phyloP scores from a whole-genome alignment of 139 green algal species.

The Chlamydomonas sphaeroides region DNA sequence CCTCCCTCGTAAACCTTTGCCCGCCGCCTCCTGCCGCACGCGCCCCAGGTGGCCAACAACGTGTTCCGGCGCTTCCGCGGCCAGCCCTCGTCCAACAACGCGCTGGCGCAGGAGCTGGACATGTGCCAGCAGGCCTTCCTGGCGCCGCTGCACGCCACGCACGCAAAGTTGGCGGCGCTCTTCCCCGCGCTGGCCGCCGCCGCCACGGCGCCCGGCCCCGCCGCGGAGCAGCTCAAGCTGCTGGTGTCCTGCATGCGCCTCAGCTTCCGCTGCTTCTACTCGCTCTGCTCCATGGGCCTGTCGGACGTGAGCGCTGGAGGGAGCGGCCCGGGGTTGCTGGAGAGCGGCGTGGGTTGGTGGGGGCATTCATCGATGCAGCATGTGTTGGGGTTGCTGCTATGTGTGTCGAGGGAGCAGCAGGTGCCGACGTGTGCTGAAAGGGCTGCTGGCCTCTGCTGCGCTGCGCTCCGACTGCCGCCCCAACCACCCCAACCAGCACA shows the following conservation, averaged over 20 bases:
- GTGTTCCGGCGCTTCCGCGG: slow-evolving; percentile 95
- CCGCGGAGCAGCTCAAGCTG: slow-evolving; percentile 60
- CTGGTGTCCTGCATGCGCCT: slow-evolving; percentile 78
- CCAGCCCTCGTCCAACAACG: slow-evolving; percentile 38
- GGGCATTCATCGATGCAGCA: too few relatives aligned
- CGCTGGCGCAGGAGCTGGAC: slow-evolving; percentile 70
- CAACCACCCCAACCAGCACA: too few relatives aligned
- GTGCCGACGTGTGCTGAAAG: too few relatives aligned
- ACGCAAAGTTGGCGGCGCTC: not conserved
- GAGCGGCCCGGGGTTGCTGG: not conserved
- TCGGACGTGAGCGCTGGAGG: slow-evolving; percentile 90
- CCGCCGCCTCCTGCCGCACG: not conserved
- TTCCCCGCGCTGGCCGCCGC: slow-evolving; percentile 26
- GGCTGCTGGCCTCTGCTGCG: too few relatives aligned
- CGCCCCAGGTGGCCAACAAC: slow-evolving; percentile 86
- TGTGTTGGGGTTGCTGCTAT: too few relatives aligned
- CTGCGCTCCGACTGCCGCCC: too few relatives aligned
- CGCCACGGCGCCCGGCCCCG: not conserved
- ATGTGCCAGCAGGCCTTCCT: slow-evolving; percentile 79
- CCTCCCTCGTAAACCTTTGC: too few relatives aligned
- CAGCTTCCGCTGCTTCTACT: slow-evolving; percentile 91
- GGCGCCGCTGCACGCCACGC: slow-evolving; percentile 11
- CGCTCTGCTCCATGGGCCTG: slow-evolving; percentile 91
- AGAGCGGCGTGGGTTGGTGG: too few relatives aligned
- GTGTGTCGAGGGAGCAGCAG: too few relatives aligned